Evolutionary conservation across 305 asterid genomes (phyloP).

Genomic region (Fraxinus dipetala): DNA sequence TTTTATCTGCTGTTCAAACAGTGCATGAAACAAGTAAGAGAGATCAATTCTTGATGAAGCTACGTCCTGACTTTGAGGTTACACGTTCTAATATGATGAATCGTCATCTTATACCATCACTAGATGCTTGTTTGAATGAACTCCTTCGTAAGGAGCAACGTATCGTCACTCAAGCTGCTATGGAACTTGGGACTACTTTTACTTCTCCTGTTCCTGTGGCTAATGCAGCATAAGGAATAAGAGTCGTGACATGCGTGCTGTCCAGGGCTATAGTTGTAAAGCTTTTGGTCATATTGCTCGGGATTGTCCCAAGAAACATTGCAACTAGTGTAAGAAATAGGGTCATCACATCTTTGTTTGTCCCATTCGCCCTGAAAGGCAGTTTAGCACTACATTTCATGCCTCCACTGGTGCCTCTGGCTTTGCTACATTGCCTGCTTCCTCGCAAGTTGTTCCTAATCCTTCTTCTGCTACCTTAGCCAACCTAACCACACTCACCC

Average conservation of each 20-base stretch:
- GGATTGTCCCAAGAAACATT: neutral
- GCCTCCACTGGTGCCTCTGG: too few species aligned
- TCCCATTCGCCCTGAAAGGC: neutral
- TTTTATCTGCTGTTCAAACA: too few species aligned
- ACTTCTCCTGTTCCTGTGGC: neutral
- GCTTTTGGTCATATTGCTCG: too few species aligned
- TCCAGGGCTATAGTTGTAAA: neutral
- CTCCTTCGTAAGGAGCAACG: neutral
- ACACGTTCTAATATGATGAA: neutral
- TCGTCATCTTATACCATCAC: neutral
- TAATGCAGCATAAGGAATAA: neutral
- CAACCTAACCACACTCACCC: too few species aligned
- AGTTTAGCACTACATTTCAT: neutral
- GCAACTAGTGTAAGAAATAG: neutral
- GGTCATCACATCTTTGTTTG: neutral
- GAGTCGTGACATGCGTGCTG: neutral
- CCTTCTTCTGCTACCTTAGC: too few species aligned
- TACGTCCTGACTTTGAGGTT: neutral
- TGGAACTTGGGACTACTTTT: neutral
- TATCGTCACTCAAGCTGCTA: neutral
- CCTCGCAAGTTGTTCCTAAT: too few species aligned
- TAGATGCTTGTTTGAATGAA: neutral
- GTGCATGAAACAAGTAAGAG: too few species aligned
- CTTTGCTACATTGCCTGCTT: too few species aligned
- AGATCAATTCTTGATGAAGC: too few species aligned